Conservation (phyloP, 192 early-diverging fungal species). For the Spizellomyces sp. region DNA sequence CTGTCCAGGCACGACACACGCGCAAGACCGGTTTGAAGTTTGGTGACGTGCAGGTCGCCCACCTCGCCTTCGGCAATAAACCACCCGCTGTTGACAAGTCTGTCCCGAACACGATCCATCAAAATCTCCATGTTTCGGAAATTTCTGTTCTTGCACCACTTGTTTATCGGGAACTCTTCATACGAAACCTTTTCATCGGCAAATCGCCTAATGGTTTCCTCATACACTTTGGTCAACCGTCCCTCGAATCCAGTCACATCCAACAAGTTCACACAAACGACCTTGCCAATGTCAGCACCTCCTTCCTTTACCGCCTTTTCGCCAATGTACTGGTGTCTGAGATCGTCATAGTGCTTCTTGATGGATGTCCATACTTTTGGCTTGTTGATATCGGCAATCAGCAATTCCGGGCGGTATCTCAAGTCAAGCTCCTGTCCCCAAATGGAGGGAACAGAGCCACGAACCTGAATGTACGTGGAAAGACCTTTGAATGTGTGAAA, state of each 20-base stretch:
- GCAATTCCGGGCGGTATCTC: conserved; percentile 47
- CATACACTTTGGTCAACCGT: conserved; percentile 46
- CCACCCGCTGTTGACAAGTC: conserved; percentile 46
- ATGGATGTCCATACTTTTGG: conserved; percentile 43
- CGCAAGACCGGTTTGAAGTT: conserved; percentile 50
- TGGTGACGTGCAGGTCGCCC: conserved; percentile 17
- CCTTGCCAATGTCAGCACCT: conserved; percentile 39
- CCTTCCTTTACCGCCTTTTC: conserved; percentile 33
- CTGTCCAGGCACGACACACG: conserved; percentile 59
- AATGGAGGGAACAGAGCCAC: conserved; percentile 53
- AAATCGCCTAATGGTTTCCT: conserved; percentile 40
- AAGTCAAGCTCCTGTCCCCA: conserved; percentile 58
- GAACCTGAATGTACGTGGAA: conserved; percentile 50
- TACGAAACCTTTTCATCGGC: conserved; percentile 46
- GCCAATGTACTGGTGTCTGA: conserved; percentile 50
- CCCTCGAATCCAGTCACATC: conserved; percentile 53
- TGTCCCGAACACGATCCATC: conserved; percentile 46
- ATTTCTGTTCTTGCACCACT: conserved; percentile 56
- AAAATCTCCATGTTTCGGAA: conserved; percentile 57
- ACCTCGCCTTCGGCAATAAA: conserved; percentile 54
- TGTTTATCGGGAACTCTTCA: conserved; percentile 58
- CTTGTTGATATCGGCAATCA: conserved; percentile 44
- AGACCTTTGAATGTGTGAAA: conserved; percentile 39
- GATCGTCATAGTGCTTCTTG: conserved; percentile 48
- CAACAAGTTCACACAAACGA: conserved; percentile 58